Percentiles rank a stretch among this genome's conserved stretches.
These are phyloP conservation scores for Orbilia ellipsospora DNA, from an alignment of 2,329 filamentous ascomycete genomes.

Conservation along the genomic window DNA sequence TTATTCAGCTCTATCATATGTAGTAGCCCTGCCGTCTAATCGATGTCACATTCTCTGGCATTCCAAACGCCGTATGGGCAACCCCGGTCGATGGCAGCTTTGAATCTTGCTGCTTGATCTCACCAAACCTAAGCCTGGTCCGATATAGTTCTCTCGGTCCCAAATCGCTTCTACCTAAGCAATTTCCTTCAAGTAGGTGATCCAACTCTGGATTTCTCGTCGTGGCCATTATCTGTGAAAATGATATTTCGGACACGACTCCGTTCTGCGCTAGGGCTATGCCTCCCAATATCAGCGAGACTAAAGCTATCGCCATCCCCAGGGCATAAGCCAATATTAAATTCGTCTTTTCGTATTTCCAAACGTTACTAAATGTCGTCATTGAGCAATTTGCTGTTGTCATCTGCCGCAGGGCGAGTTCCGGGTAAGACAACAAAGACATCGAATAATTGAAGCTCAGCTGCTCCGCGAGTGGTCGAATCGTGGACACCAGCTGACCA, in stretches of 20 bases:
- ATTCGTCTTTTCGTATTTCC: slow-evolving; percentile 43
- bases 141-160: slow-evolving; percentile 23
- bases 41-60: slow-evolving; percentile 21
- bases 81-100: slow-evolving; percentile 19
- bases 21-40: slow-evolving; percentile 38
- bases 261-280: slow-evolving; percentile 34
- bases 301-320: slow-evolving; percentile 13
- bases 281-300: slow-evolving; percentile 35
- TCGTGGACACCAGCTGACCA: slow-evolving; percentile 25
- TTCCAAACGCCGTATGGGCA: slow-evolving; percentile 35
- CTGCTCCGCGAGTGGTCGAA: slow-evolving; percentile 32
- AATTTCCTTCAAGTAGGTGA: slow-evolving; percentile 40
- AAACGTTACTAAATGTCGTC: slow-evolving; percentile 44
- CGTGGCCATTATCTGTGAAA: slow-evolving; percentile 46
- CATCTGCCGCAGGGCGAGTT: slow-evolving; percentile 12
- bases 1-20: slow-evolving; percentile 2
- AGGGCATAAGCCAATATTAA: slow-evolving; percentile 37
- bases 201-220: slow-evolving; percentile 51
- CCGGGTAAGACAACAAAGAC: slow-evolving; percentile 28
- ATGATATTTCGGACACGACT: slow-evolving; percentile 45
- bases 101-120: slow-evolving; percentile 29
- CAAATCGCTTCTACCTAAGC: slow-evolving; percentile 38
- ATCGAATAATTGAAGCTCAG: slow-evolving; percentile 48
- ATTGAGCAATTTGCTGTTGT: slow-evolving; percentile 25
- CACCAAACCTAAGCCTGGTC: slow-evolving; percentile 35